Conservation (phyloP, 352 stramenopile genomes). For the Pythium monospermum region DNA sequence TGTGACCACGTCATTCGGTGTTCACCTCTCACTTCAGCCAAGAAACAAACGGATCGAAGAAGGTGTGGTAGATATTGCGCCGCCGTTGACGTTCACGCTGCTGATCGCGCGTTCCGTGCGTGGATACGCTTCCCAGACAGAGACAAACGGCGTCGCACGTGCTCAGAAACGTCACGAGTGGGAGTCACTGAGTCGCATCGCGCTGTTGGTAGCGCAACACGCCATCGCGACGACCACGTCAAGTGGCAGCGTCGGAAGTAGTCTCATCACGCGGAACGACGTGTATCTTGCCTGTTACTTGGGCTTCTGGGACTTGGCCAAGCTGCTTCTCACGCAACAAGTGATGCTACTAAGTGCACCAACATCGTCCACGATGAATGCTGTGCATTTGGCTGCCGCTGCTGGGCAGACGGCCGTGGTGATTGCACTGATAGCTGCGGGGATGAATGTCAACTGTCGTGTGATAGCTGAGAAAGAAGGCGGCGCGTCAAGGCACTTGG, state of each 20-base stretch:
- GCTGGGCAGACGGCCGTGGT: slow-evolving; percentile 40
- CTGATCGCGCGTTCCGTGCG: slow-evolving; percentile 26
- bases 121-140: slow-evolving; percentile 24
- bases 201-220: slow-evolving; percentile 26
- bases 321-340: slow-evolving; percentile 44
- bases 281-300: slow-evolving; percentile 38
- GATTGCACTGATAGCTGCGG: slow-evolving; percentile 35
- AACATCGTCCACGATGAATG: slow-evolving; percentile 34
- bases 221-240: slow-evolving; percentile 27
- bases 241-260: slow-evolving; percentile 26
- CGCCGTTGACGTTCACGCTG: slow-evolving; percentile 45
- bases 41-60: slow-evolving; percentile 10
- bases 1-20: slow-evolving; percentile 32
- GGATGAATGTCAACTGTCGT: slow-evolving; percentile 57
- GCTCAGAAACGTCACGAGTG: slow-evolving; percentile 28
- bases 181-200: slow-evolving; percentile 36
- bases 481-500: background rate
- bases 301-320: slow-evolving; percentile 45
- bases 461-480: background rate
- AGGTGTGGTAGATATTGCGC: slow-evolving; percentile 21
- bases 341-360: slow-evolving; percentile 34
- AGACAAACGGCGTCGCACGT: slow-evolving; percentile 10
- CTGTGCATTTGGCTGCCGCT: slow-evolving; percentile 43
- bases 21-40: slow-evolving; percentile 10
- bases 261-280: slow-evolving; percentile 44